Base-by-base conservation (phyloP, 345 rosid species). In the Hibiscus syriacus region DNA sequence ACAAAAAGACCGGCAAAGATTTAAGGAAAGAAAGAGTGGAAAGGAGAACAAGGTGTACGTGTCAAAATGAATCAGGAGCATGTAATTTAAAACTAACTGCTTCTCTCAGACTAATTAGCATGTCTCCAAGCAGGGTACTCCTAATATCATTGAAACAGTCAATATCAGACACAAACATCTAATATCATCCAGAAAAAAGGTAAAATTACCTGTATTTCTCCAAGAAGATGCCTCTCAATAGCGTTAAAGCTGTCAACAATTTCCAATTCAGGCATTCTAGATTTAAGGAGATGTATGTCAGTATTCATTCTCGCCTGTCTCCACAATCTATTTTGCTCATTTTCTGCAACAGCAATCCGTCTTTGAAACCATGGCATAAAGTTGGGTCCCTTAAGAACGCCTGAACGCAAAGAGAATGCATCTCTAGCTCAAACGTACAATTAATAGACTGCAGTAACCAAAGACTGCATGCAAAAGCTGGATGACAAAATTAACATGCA, bases 331-430 rank as follows among this genome's bases (percentile, higher is more conserved):
- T 83, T 81, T 60, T 94, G 99, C 71, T 94, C 96, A 74, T 86
- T 95, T 81, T 91, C 86, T 0, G 90, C 92, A 68, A 84, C 86
- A 17, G 83, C 78, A 45, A 87, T 89, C 67, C 96, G 78, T 78
- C 97, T 83, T 72, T 81, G 90, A 74, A 94, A 94, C 99, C 99
- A 94, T 17, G 99, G 93, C 81, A 80, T 67, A 80, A 94, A 94
- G 77, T 94, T 94, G 16, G 92, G 93, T 73, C 99, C 99, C 56
- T 61, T 78, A 72, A 94, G 75, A 80, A 78, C 90, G 84, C 88
- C 99, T 94, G 86, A 71, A 80, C 25, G 68, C 62, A 75, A 67
- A 67, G 61, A 54, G 22, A 69, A 73, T 50, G 7, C 34, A 64
- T 52, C 27, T 22, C 53, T 63, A 67, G 29, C 62, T 76, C 29